These are phyloP conservation scores for Brettanomyces anomalus DNA, from an alignment of 805 yeast species.

Conservation along the genomic window DNA sequence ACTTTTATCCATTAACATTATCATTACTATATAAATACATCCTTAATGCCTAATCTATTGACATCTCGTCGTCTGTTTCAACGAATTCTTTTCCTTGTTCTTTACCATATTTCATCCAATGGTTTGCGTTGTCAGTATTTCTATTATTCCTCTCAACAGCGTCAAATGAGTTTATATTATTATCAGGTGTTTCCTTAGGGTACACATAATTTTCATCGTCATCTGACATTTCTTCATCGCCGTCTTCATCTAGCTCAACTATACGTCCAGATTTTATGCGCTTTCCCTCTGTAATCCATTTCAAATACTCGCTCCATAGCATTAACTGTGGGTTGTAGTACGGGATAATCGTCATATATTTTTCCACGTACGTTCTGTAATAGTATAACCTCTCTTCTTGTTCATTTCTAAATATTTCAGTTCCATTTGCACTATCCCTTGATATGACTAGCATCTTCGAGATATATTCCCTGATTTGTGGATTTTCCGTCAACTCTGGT, in stretches of 20 bases:
- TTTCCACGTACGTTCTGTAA: slow-evolving; percentile 10
- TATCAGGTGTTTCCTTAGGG: too few species aligned
- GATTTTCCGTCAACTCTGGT: not conserved
- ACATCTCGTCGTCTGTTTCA: slow-evolving; percentile 1
- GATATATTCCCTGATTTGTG: not conserved
- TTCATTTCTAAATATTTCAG: too few species aligned
- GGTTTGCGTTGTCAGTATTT: too few species aligned
- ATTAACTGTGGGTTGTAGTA: slow-evolving; percentile 11
- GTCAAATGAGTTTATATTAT: too few species aligned
- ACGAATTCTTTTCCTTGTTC: too few species aligned
- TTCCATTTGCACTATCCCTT: not conserved
- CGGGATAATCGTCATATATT: slow-evolving; percentile 11
- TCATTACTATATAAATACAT: too few species aligned
- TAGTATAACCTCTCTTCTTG: slow-evolving; percentile 5
- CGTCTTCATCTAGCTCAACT: slow-evolving; percentile 1
- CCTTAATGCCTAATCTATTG: not conserved
- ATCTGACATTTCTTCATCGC: slow-evolving; percentile 5
- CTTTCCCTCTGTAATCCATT: slow-evolving; percentile 5
- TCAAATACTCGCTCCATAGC: slow-evolving; percentile 8
- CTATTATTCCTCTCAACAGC: too few species aligned
- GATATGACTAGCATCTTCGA: not conserved
- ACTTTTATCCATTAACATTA: too few species aligned
- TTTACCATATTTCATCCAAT: too few species aligned
- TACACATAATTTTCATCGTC: not conserved
- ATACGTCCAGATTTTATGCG: not conserved